Percentiles rank a stretch among this genome's conserved stretches.
Evolutionary conservation across 2,329 filamentous ascomycete genomes (phyloP).

Genomic region (Clonostachys byssicola): DNA sequence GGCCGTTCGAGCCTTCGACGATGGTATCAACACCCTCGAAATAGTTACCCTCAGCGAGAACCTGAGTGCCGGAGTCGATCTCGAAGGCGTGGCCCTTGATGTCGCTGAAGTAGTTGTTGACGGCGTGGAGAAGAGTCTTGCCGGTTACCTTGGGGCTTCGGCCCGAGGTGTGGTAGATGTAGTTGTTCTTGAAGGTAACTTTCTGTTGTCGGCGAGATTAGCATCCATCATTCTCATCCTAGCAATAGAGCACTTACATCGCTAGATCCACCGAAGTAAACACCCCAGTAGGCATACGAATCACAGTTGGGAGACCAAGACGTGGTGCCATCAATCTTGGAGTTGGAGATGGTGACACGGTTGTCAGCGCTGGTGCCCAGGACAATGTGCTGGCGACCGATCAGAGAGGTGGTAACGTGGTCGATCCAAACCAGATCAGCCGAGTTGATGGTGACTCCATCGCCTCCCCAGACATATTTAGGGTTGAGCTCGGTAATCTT

Average conservation of each 20-base stretch:
- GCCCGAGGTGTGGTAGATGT: constrained; percentile 53
- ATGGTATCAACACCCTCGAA: constrained; percentile 47
- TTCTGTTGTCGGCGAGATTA: constrained; percentile 29
- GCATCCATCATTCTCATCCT: background rate
- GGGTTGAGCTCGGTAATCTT: constrained; percentile 52
- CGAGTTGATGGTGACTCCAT: constrained; percentile 48
- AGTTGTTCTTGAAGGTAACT: constrained; percentile 57
- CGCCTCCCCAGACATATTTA: constrained; percentile 55
- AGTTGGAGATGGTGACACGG: constrained; percentile 57
- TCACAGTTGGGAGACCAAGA: constrained; percentile 23
- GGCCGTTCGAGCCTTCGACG: too few species aligned
- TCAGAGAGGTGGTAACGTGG: constrained; percentile 34
- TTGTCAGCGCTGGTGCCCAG: constrained; percentile 21
- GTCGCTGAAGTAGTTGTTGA: constrained; percentile 59
- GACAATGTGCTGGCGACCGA: constrained; percentile 1
- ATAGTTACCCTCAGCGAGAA: constrained; percentile 53
- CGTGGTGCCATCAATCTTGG: constrained; percentile 50
- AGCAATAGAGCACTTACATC: too few species aligned
- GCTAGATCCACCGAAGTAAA: constrained; percentile 18
- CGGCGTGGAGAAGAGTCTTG: constrained; percentile 51
- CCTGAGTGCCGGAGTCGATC: constrained; percentile 30
- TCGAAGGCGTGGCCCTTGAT: constrained; percentile 56
- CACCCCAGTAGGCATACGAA: constrained; percentile 22
- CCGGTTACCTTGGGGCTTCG: constrained; percentile 53
- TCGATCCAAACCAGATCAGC: constrained; percentile 45